Percentiles rank a stretch among this genome's conserved stretches.
These are phyloP conservation scores for Hibiscus tridactylites DNA, from an alignment of 345 rosid genomes.

Conservation along the genomic window DNA sequence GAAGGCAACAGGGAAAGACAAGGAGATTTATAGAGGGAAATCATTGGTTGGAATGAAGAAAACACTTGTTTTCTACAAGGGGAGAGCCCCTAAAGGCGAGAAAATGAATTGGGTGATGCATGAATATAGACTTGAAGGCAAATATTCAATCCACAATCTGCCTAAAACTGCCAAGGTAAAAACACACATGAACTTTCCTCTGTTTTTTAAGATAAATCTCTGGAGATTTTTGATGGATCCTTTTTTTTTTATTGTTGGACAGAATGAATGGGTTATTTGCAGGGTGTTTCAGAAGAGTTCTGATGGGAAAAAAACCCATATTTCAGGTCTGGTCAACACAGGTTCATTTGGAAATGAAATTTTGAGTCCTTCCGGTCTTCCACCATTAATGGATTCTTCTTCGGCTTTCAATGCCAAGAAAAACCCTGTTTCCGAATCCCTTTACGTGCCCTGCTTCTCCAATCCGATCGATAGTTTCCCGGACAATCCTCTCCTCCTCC, in stretches of 20 bases:
- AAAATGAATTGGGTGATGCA: slow-evolving; percentile 94
- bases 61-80: slow-evolving; percentile 81
- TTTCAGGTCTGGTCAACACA: slow-evolving; percentile 34
- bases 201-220: background rate
- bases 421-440: slow-evolving; percentile 24
- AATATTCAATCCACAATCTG: slow-evolving; percentile 53
- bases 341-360: slow-evolving; percentile 34
- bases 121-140: slow-evolving; percentile 76
- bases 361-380: slow-evolving; percentile 35
- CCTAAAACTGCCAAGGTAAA: slow-evolving; percentile 80
- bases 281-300: slow-evolving; percentile 71
- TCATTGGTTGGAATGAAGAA: slow-evolving; percentile 90
- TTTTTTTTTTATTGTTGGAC: slow-evolving; percentile 1
- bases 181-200: background rate
- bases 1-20: slow-evolving; percentile 97
- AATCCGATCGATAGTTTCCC: slow-evolving; percentile 28
- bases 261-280: slow-evolving; percentile 96
- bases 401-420: slow-evolving; percentile 24
- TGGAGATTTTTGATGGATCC: background rate
- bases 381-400: slow-evolving; percentile 63
- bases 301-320: slow-evolving; percentile 66
- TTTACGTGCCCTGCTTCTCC: slow-evolving; percentile 86
- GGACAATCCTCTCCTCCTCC: background rate
- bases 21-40: slow-evolving; percentile 63
- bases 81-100: slow-evolving; percentile 88